Percentiles rank a stretch among this genome's conserved stretches.
These are phyloP conservation scores for Sequoiadendron giganteum DNA, from an alignment of 75 land plant species.

Conservation along the genomic window DNA sequence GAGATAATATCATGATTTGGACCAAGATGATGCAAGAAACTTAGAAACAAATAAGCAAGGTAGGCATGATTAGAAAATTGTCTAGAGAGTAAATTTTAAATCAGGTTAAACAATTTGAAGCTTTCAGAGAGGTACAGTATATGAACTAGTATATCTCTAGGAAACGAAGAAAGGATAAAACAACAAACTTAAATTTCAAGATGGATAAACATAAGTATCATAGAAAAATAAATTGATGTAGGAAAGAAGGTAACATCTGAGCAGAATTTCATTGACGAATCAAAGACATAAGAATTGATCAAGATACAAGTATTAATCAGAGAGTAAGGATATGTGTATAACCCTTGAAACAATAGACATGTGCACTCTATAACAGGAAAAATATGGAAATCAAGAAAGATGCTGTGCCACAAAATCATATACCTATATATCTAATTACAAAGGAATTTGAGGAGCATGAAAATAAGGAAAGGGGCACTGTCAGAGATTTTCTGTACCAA, in stretches of 20 bases:
- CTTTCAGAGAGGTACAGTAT: not conserved
- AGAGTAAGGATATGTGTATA: not conserved
- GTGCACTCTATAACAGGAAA: not conserved
- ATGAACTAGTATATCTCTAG: not conserved
- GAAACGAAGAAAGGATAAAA: not conserved
- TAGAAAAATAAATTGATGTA: not conserved
- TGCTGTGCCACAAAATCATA: not conserved
- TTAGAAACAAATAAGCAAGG: not conserved
- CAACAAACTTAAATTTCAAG: not conserved
- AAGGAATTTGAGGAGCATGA: not conserved
- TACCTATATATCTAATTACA: not conserved
- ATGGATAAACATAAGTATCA: not conserved
- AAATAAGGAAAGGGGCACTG: not conserved
- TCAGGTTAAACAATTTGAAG: not conserved
- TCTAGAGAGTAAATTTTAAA: not conserved
- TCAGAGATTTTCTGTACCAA: not conserved
- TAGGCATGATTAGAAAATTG: not conserved
- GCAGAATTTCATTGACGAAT: not conserved
- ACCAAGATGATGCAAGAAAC: not conserved
- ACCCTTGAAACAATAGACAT: not conserved
- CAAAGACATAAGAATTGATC: not conserved
- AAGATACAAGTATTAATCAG: not conserved
- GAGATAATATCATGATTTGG: not conserved
- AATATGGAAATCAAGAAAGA: not conserved
- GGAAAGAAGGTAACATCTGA: not conserved